phyloP scores from a whole-genome alignment of 192 early-diverging fungal genomes.

The Coemansia sp. region DNA sequence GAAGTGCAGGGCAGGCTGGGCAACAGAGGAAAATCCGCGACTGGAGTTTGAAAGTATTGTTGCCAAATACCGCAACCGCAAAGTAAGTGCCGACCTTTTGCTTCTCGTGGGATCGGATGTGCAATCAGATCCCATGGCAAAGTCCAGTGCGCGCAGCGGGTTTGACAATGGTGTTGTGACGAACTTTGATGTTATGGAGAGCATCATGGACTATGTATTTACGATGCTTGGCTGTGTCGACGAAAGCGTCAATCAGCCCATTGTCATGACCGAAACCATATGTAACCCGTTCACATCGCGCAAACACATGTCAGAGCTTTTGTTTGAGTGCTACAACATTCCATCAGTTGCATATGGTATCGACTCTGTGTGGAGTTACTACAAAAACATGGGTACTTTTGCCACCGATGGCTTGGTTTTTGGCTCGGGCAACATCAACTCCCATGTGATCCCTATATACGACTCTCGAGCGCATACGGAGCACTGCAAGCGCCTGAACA shows the following conservation, averaged over 20 bases:
- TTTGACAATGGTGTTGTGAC: constrained; percentile 46
- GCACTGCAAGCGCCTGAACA: constrained; percentile 74
- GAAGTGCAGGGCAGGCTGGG: constrained; percentile 83
- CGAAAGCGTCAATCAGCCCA: constrained; percentile 71
- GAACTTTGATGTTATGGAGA: constrained; percentile 64
- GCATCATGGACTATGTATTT: constrained; percentile 84
- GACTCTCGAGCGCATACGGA: constrained; percentile 62
- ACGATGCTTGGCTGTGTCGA: constrained; percentile 72
- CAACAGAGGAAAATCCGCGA: constrained; percentile 57
- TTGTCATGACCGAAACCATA: constrained; percentile 86
- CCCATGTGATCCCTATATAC: constrained; percentile 76
- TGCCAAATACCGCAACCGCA: constrained; percentile 64
- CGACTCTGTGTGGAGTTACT: constrained; percentile 84
- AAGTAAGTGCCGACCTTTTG: constrained; percentile 27
- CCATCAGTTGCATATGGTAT: constrained; percentile 82
- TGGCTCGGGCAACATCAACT: constrained; percentile 67
- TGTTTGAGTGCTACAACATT: constrained; percentile 83
- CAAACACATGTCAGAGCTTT: constrained; percentile 78
- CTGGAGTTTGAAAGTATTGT: constrained; percentile 75
- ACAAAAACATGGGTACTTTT: constrained; percentile 64
- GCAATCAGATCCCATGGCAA: constrained; percentile 43
- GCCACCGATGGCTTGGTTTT: constrained; percentile 70
- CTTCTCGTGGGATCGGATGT: constrained; percentile 41
- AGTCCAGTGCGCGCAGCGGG: constrained; percentile 48
- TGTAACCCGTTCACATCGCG: constrained; percentile 77